Evolutionary conservation across 1,139 yeast species (phyloP), one percentile per base, ranked within the genome.

Genomic region (Zygoascus hellenicus): DNA sequence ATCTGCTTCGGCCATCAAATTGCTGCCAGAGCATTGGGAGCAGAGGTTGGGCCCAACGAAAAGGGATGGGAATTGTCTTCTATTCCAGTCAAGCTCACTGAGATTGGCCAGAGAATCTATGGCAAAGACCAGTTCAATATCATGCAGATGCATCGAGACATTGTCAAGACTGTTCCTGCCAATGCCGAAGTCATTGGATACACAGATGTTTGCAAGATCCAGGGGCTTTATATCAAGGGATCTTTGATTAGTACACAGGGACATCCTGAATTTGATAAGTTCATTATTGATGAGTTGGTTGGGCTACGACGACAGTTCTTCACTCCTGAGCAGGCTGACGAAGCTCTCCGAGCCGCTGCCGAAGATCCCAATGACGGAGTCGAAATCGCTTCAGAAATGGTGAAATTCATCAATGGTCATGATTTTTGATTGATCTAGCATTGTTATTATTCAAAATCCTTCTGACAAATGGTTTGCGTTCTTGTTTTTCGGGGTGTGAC

Each of bases 1-100:
- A 70, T 88, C 36, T 89, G 96, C 62, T 88, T 86, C 62, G 97
- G 96, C 2, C 96, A 88, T 63, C 97, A 89, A 61, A 71, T 87
- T 15, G 64, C 86, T 26, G 83, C 81, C 2, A 72, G 81, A 49
- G 79, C 83, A 5, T 65, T 86, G 42, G 92, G 88, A 2, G 74
- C 78, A 35, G 66, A 67, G 43, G 83, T 83, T 3, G 78, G 69
- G 5, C 69, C 80, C 50, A 84, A 81, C 62, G 63, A 69, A 0
- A 54, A 64, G 33, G 94, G 94, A 1, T 83, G 92, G 87, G 96
- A 88, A 63, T 67, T 77, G 43, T 89, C 95, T 0, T 70, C 77
- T 2, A 71, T 77, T 2, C 67, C 75, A 6, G 67, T 86, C n/a
- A 54, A 66, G 6, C 54, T 82, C 22, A 77, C 79, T 48, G 65